Evolutionary conservation across 2,329 filamentous ascomycete species (phyloP), one percentile per base, ranked within the genome.

Genomic region (Alternaria tenuissima): DNA sequence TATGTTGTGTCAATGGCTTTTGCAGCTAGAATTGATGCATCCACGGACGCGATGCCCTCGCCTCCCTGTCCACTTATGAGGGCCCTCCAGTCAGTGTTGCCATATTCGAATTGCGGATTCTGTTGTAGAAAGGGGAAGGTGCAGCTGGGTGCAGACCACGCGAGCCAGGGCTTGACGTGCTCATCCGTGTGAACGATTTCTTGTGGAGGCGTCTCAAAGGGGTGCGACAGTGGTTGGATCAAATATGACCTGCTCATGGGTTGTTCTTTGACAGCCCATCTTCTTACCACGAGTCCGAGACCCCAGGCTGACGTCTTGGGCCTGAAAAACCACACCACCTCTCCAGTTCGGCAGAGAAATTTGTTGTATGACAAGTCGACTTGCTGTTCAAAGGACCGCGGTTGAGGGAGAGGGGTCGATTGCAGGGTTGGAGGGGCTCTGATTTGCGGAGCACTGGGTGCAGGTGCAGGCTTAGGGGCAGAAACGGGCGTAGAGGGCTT

Each of bases 21-120:
- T 14, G 86, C 85, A 16, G 85, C 84, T 32, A 87, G 79, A 61
- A 88, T 87, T 49, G 84, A 86, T 11, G 81, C 85, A 70, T 88
- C 86, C 8, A 87, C 84, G 61, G 85, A 81, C 22, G 81, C 73
- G 55, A 86, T 82, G 14, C 82, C 81, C n/a, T 68, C 59, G 2
- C 85, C 84, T 54, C 77, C 84, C 9, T 80, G 77, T 7, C 80
- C 80, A 32, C 71, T 71, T 4, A 79, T 52, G 36, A 83, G 71
- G 12, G 75, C 79, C 36, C 80, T 74, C 85, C 86, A 88, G 61
- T 86, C 82, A 5, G 85, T 80, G 52, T 78, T 79, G 18, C 84
- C 81, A 66, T 83, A 87, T 5, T 74, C 76, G 3, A 81, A 68
- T 4, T 78, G 69, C 0, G 72, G 65, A 20, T 80, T 72, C 18